phyloP scores from a whole-genome alignment of 31 red algal species.

The Porphyra umbilicalis region DNA sequence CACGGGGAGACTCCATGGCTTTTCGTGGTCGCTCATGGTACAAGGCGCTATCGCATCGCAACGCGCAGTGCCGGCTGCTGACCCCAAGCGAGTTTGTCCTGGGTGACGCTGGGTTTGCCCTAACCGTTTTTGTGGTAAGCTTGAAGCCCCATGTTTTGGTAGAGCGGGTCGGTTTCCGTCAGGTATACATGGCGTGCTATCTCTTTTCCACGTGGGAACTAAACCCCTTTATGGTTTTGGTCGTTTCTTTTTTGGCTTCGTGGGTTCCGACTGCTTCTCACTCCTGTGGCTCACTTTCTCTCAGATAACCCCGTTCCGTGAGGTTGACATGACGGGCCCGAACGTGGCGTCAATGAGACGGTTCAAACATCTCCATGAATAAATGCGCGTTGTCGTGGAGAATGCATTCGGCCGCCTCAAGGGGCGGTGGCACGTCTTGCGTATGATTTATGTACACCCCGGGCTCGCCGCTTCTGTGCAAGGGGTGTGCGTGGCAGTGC shows the following conservation, averaged over 20 bases:
- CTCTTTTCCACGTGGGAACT: neutral
- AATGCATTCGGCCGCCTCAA: neutral
- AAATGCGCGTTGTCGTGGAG: neutral
- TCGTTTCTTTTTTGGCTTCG: neutral
- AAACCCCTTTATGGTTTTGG: neutral
- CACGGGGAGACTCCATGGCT: neutral
- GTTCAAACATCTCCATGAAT: neutral
- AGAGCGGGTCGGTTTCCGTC: neutral
- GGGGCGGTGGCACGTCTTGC: neutral
- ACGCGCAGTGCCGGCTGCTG: neutral
- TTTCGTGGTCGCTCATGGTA: neutral
- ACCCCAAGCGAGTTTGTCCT: neutral
- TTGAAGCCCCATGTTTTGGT: neutral
- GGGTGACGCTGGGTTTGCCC: neutral
- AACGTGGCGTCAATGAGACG: neutral
- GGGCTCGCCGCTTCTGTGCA: neutral
- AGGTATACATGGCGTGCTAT: neutral
- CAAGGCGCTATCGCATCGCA: neutral
- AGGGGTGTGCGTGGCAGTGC: neutral
- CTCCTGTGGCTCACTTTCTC: neutral
- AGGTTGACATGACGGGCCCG: neutral
- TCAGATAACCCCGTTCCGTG: neutral
- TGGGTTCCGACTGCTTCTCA: no score
- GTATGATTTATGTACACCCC: neutral
- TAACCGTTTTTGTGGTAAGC: neutral